Conservation (phyloP, 768 basidiomycete species). For the Mycena kentingensis region DNA sequence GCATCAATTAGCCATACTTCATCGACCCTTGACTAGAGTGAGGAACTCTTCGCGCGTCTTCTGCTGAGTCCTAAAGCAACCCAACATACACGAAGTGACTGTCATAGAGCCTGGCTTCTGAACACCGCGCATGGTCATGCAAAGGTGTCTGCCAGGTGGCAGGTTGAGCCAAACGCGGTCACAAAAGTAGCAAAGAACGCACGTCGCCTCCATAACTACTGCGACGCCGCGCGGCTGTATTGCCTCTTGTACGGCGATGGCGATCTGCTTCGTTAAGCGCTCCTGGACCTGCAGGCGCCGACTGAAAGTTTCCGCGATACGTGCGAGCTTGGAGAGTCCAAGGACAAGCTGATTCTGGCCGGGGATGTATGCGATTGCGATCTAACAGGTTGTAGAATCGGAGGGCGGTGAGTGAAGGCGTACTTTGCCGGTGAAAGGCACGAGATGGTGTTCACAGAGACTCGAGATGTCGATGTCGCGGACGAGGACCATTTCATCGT, state of each 20-base stretch:
- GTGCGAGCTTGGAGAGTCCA: constrained; percentile 92
- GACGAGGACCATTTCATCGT: constrained; percentile 99
- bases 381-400: constrained; percentile 47
- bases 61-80: constrained; percentile 97
- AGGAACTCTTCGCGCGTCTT: constrained; percentile 98
- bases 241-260: constrained; percentile 96
- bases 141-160: constrained; percentile 70
- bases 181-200: constrained; percentile 33
- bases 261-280: constrained; percentile 95
- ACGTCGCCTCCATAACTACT: constrained; percentile 99
- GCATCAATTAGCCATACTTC: constrained; percentile 28
- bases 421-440: constrained; percentile 97
- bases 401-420: constrained; percentile 28
- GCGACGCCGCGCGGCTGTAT: constrained; percentile 97
- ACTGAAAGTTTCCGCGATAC: constrained; percentile 96
- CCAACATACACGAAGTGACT: constrained; percentile 96
- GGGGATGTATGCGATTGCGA: constrained; percentile 97
- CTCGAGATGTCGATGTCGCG: constrained; percentile 97
- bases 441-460: constrained; percentile 97
- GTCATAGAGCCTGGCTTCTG: constrained; percentile 97
- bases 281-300: constrained; percentile 97
- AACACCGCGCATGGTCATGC: constrained; percentile 99
- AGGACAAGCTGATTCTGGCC: constrained; percentile 78
- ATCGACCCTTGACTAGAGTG: constrained; percentile 68
- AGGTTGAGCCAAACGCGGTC: constrained; percentile 16